Evolutionary conservation across 345 rosid genomes (phyloP).

Genomic region (Syzygium oleosum): DNA sequence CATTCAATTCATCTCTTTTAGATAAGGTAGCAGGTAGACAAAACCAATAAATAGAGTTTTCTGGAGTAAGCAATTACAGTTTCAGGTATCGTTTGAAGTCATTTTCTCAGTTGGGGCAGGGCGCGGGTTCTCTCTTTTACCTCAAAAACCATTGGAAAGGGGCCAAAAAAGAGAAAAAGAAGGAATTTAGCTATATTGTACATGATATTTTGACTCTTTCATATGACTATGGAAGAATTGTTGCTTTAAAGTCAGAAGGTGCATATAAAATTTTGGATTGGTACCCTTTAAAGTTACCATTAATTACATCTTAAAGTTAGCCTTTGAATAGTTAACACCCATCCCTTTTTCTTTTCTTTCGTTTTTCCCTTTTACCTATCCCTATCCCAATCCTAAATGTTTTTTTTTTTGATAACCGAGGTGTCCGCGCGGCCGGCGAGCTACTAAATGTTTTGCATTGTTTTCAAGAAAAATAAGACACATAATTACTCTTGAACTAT

Average conservation of each 20-base stretch:
- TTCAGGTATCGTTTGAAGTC: background rate
- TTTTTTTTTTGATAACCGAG: no score
- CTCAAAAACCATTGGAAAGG: background rate
- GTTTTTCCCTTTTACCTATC: background rate
- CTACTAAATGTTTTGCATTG: background rate
- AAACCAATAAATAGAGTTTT: background rate
- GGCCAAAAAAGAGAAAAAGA: background rate
- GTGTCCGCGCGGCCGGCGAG: no score
- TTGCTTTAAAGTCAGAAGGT: background rate
- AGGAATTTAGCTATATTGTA: background rate
- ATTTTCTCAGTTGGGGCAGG: background rate
- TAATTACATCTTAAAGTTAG: background rate
- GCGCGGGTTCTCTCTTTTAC: background rate
- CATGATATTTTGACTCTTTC: background rate
- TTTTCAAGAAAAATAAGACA: background rate
- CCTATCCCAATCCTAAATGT: background rate
- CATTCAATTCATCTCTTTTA: background rate
- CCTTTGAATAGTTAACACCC: background rate
- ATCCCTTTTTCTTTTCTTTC: background rate
- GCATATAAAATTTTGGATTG: background rate
- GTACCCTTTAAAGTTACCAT: background rate
- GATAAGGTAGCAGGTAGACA: background rate
- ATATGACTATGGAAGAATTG: background rate
- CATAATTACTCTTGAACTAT: fast-evolving
- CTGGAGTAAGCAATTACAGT: background rate